A percentile compares a stretch with the other conserved stretches of the same genome.
Evolutionary conservation across 2,329 filamentous ascomycete genomes (phyloP).

Genomic region (Colletotrichum sp.): DNA sequence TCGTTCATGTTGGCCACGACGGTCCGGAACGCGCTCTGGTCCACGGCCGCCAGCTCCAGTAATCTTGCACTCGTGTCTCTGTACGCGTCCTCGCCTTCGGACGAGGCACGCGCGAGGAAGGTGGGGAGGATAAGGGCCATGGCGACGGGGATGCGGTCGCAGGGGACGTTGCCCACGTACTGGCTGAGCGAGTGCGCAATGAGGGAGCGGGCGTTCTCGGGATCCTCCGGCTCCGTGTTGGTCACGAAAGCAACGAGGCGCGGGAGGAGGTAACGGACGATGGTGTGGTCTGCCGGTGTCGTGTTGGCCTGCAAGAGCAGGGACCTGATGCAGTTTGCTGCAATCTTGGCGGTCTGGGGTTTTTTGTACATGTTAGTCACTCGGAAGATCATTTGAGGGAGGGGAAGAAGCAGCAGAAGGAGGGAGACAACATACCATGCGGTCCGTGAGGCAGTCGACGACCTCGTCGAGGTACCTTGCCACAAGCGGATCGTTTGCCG

Average conservation of each 20-base stretch:
- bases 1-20: slow-evolving; percentile 75
- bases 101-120: slow-evolving; percentile 73
- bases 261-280: slow-evolving; percentile 77
- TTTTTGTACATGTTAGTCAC: slow-evolving; percentile 8
- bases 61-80: slow-evolving; percentile 77
- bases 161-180: slow-evolving; percentile 62
- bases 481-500: slow-evolving; percentile 77
- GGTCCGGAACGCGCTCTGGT: slow-evolving; percentile 75
- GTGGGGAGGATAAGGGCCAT: slow-evolving; percentile 80
- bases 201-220: slow-evolving; percentile 73
- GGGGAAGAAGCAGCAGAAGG: not conserved
- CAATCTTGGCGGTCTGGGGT: slow-evolving; percentile 79
- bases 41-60: slow-evolving; percentile 79
- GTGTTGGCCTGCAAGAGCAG: slow-evolving; percentile 72
- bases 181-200: slow-evolving; percentile 77
- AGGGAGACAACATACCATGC: slow-evolving; percentile 68
- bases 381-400: not conserved
- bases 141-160: slow-evolving; percentile 58
- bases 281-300: slow-evolving; percentile 71
- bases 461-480: slow-evolving; percentile 79
- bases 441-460: slow-evolving; percentile 80
- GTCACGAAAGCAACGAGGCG: slow-evolving; percentile 78
- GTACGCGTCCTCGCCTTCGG: slow-evolving; percentile 66
- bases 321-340: slow-evolving; percentile 87
- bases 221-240: slow-evolving; percentile 74